phyloP scores from a whole-genome alignment of 139 green algal species.

The Mesostigma viride region DNA sequence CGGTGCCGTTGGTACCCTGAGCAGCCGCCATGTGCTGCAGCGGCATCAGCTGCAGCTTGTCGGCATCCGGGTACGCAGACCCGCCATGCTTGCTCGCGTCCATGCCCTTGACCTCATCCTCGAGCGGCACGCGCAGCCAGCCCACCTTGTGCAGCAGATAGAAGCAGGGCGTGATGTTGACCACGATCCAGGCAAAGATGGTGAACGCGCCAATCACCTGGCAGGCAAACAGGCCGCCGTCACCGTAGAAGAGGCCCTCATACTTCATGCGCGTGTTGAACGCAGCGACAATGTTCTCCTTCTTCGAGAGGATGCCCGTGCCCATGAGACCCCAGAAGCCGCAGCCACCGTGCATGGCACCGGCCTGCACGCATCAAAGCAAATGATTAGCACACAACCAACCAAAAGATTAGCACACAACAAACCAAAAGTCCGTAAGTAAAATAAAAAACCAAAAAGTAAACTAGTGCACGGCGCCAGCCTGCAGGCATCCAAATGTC shows the following conservation, averaged over 20 bases:
- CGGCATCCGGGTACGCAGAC: no score
- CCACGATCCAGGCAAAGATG: slow-evolving; percentile 45
- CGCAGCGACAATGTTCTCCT: slow-evolving; percentile 20
- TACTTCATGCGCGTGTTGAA: background rate
- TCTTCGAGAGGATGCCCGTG: slow-evolving; percentile 32
- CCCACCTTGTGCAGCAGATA: slow-evolving; percentile 38
- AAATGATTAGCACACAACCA: slow-evolving; percentile 19
- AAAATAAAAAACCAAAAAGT: no score
- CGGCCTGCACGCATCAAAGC: slow-evolving; percentile 41
- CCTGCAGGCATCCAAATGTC: no score
- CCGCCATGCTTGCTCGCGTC: slow-evolving; percentile 37
- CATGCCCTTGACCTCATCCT: slow-evolving; percentile 30
- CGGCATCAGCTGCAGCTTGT: no score
- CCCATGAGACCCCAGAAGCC: slow-evolving; percentile 41
- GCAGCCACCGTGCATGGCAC: slow-evolving; percentile 55
- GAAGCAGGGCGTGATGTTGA: slow-evolving; percentile 44
- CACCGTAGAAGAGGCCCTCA: slow-evolving; percentile 17
- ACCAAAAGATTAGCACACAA: slow-evolving; percentile 25
- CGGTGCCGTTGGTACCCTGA: no score
- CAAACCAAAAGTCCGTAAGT: no score
- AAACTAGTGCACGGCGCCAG: no score
- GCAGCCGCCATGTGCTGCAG: no score
- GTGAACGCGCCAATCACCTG: slow-evolving; percentile 44
- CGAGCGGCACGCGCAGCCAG: slow-evolving; percentile 14
- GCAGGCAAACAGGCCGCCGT: slow-evolving; percentile 18